Evolutionary conservation across 192 early-diverging fungal species (phyloP).

Genomic region (Linnemannia zychae): DNA sequence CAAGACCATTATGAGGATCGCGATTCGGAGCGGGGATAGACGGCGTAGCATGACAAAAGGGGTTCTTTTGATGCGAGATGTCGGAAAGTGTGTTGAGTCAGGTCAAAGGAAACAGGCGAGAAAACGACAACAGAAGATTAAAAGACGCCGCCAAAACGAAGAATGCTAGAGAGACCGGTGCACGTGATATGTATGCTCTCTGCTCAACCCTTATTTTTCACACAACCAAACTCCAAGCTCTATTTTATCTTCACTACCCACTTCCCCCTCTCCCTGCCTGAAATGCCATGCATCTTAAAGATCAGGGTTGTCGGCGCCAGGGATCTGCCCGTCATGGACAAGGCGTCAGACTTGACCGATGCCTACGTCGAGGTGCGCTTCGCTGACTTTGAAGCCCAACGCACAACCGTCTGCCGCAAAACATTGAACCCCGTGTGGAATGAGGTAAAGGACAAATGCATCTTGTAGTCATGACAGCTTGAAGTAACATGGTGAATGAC

Average conservation of each 20-base stretch:
- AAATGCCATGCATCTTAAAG: slow-evolving; percentile 85
- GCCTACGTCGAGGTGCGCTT: slow-evolving; percentile 89
- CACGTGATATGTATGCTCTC: neutral
- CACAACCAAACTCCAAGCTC: neutral
- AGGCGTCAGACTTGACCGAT: slow-evolving; percentile 82
- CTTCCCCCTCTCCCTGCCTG: neutral
- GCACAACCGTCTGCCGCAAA: slow-evolving; percentile 74
- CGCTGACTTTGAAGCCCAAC: slow-evolving; percentile 74
- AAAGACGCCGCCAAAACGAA: neutral
- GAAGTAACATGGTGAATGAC: neutral
- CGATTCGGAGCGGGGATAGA: neutral
- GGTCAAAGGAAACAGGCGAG: neutral
- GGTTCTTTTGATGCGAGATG: neutral
- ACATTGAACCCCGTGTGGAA: slow-evolving; percentile 90
- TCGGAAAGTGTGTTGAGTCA: neutral
- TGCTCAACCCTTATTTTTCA: neutral
- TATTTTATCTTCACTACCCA: neutral
- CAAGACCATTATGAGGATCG: neutral
- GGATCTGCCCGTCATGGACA: slow-evolving; percentile 89
- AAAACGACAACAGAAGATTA: neutral
- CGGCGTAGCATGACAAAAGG: neutral
- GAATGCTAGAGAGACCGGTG: neutral
- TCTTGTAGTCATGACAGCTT: neutral
- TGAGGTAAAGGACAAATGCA: slow-evolving; percentile 53
- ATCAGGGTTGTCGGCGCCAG: slow-evolving; percentile 76